phyloP scores from a whole-genome alignment of 2,329 filamentous ascomycete genomes.

The Penicillium hordei region DNA sequence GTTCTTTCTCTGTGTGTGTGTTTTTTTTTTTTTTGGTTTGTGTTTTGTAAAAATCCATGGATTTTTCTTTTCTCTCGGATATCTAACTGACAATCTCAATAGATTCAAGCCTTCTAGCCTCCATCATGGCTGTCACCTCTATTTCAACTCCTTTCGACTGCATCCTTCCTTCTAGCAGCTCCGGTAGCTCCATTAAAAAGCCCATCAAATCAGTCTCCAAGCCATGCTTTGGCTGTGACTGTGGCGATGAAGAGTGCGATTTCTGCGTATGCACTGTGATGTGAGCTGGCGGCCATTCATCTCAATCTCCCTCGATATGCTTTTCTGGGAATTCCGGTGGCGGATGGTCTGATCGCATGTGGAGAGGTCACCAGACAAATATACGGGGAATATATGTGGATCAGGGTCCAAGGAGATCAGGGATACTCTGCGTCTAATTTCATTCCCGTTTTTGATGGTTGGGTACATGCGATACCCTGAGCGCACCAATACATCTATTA shows the following conservation, averaged over 20 bases:
- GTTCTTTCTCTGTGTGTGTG: too few species aligned
- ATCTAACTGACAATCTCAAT: not conserved
- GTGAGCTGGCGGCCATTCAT: constrained; percentile 23
- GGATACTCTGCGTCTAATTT: not conserved
- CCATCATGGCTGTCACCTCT: constrained; percentile 19
- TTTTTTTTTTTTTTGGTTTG: too few species aligned
- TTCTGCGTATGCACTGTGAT: constrained; percentile 45
- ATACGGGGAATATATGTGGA: not conserved
- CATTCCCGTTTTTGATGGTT: not conserved
- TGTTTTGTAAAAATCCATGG: too few species aligned
- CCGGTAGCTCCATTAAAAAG: constrained; percentile 37
- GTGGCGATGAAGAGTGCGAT: constrained; percentile 43
- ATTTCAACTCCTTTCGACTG: constrained; percentile 31
- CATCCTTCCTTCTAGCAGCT: constrained; percentile 37
- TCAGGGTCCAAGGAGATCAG: not conserved
- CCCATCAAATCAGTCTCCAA: constrained; percentile 42
- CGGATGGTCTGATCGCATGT: not conserved
- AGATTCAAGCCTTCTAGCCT: not conserved
- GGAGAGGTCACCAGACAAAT: not conserved
- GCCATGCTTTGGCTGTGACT: constrained; percentile 45
- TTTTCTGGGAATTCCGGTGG: not conserved
- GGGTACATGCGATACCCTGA: not conserved
- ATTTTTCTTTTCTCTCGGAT: not conserved
- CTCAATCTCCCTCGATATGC: not conserved
- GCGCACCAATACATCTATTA: not conserved